A percentile compares a stretch with the other conserved stretches of the same genome.
phyloP scores from a whole-genome alignment of 176 grass and related monocot species.

The Typha latifolia region DNA sequence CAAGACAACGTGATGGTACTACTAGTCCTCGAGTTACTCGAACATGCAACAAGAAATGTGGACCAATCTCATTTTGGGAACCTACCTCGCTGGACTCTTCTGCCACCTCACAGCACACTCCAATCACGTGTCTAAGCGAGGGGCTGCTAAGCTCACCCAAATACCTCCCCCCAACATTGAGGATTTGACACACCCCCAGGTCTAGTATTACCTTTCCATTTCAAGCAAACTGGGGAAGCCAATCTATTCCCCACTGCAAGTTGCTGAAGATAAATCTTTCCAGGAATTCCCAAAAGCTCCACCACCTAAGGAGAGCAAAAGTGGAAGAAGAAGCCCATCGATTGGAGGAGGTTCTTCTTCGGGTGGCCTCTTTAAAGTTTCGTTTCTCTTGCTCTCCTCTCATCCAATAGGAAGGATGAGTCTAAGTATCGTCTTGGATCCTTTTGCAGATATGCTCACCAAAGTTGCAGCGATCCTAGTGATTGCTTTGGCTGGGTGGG shows the following conservation, averaged over 20 bases:
- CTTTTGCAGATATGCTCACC: neutral
- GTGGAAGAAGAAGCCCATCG: neutral
- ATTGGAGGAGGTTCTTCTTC: neutral
- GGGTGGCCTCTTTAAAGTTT: neutral
- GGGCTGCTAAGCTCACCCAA: no score
- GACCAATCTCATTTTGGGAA: no score
- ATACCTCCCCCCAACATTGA: no score
- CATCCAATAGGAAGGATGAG: neutral
- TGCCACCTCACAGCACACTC: no score
- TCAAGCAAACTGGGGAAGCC: neutral
- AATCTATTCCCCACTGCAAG: neutral
- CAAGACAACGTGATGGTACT: no score
- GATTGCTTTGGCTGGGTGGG: constrained; percentile 18
- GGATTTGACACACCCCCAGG: no score
- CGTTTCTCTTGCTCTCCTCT: neutral
- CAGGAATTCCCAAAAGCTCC: neutral
- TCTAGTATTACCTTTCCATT: neutral
- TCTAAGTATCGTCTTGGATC: neutral
- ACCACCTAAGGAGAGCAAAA: neutral
- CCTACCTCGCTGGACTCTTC: no score
- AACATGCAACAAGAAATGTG: no score
- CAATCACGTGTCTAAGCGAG: no score
- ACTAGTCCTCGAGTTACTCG: no score
- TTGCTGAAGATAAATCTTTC: neutral
- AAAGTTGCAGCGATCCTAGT: constrained; percentile 8